These are phyloP conservation scores for Triticum dicoccoides DNA, from an alignment of 176 grass and related monocot species.

Conservation along the genomic window DNA sequence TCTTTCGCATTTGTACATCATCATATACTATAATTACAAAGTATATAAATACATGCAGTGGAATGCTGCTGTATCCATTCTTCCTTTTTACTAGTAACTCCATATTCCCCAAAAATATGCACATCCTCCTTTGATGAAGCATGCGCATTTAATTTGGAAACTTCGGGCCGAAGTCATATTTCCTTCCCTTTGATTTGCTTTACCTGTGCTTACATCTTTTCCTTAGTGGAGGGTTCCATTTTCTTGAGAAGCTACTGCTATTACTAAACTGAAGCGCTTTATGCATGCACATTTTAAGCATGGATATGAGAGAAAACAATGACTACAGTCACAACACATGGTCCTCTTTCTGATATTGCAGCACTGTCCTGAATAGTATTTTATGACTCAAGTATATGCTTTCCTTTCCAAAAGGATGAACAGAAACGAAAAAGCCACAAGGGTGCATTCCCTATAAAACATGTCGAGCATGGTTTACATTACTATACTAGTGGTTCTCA, in stretches of 20 bases:
- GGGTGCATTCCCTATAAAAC: not conserved
- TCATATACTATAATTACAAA: not conserved
- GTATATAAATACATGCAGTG: not conserved
- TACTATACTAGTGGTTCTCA: not conserved
- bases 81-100: not conserved
- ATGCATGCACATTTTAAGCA: slow-evolving; percentile 39
- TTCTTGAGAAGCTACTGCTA: slow-evolving; percentile 23
- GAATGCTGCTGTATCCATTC: not conserved
- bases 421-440: not conserved
- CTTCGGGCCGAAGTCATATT: slow-evolving; percentile 1
- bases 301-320: slow-evolving; percentile 23
- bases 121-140: slow-evolving; percentile 21
- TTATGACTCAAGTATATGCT: slow-evolving; percentile 20
- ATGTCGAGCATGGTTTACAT: not conserved
- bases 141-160: slow-evolving; percentile 16
- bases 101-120: slow-evolving; percentile 10
- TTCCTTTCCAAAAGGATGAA: not conserved
- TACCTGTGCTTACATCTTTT: not conserved
- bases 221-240: slow-evolving; percentile 38
- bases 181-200: not conserved
- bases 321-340: not conserved
- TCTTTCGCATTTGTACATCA: not conserved
- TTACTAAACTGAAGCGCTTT: not conserved
- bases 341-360: not conserved
- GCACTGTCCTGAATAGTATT: slow-evolving; percentile 6